Conservation (phyloP, 495 filamentous ascomycete species). For the Neurospora sp. region DNA sequence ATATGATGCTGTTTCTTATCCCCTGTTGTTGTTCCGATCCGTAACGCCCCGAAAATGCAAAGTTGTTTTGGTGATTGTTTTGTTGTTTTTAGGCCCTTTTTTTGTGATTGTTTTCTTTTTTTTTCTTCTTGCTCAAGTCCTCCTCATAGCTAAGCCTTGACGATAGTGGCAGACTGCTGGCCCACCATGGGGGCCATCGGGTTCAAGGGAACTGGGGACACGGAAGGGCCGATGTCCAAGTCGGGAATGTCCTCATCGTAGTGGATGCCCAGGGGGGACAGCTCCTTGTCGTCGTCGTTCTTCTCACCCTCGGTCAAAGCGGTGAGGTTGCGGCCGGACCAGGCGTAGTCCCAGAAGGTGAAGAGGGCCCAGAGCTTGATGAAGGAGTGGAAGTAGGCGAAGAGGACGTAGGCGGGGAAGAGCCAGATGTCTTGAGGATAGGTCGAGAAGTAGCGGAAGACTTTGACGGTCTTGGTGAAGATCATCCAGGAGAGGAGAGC, state of each 20-base stretch:
- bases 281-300: not conserved
- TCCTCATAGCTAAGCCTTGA: not conserved
- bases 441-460: conserved; percentile 46
- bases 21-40: not conserved
- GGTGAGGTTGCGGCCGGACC: conserved; percentile 18
- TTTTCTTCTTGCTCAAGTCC: not conserved
- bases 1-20: not conserved
- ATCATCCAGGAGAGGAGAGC: conserved; percentile 31
- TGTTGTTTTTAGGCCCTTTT: not conserved
- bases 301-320: not conserved
- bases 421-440: conserved; percentile 47
- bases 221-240: not conserved
- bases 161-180: not conserved
- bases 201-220: not conserved
- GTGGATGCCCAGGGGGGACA: not conserved
- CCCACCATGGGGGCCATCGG: not conserved
- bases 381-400: conserved; percentile 51
- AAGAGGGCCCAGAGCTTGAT: conserved; percentile 55
- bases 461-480: conserved; percentile 50
- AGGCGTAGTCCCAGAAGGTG: conserved; percentile 33
- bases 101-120: not conserved
- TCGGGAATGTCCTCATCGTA: not conserved
- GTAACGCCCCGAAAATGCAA: not conserved
- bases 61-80: not conserved
- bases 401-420: conserved; percentile 44